Base-by-base conservation (phyloP, 495 filamentous ascomycete species). In the Talaromyces liani region DNA sequence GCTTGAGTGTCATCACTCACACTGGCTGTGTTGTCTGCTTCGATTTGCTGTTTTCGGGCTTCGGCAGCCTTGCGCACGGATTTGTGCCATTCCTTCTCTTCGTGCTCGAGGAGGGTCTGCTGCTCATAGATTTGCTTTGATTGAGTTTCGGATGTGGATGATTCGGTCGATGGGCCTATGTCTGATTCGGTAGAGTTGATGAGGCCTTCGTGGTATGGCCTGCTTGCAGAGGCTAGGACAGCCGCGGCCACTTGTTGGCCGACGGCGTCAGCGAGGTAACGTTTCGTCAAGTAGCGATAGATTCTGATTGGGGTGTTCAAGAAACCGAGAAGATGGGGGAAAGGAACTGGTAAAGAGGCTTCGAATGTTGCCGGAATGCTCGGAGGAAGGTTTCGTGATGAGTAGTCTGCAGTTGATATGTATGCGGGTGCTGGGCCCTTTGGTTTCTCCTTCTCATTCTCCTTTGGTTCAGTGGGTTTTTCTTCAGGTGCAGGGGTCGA, bases 251-350 rank as follows among this genome's bases (percentile, higher is more conserved):
- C 90, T 56, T 96, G 85, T n/a, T 91, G 88, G 51, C 94, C 95
- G 61, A 96, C 87, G 5, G 85, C 79, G 68, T 99, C 93, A 51
- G 95, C 95, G 18, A 97, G 80, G 51, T 84, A 74, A 14, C 95
- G 90, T 56, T 91, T 88, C 71, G 86, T 97, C 47, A 99, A 79
- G 82, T 91, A 99, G 54, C 94, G 91, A 69, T 90, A 90, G 59
- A 97, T 71, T 39, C 94, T 86, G 65, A 85, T 90, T 0, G 91
- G 91, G 0, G 92, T 97, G 75, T 95, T 93, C 56, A 92, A 75
- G 79, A 99, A 95, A 64, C 94, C 94, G 29, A 99, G 89, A 58
- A 98, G 83, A 70, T 97, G 92, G 0, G 94, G 94, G 73, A 96
- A 88, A 45, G 80, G 77, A 51, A 99, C 81, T 7, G 88, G 82